Base-by-base conservation (phyloP, 768 basidiomycete genomes). In the Collybia mongolica region DNA sequence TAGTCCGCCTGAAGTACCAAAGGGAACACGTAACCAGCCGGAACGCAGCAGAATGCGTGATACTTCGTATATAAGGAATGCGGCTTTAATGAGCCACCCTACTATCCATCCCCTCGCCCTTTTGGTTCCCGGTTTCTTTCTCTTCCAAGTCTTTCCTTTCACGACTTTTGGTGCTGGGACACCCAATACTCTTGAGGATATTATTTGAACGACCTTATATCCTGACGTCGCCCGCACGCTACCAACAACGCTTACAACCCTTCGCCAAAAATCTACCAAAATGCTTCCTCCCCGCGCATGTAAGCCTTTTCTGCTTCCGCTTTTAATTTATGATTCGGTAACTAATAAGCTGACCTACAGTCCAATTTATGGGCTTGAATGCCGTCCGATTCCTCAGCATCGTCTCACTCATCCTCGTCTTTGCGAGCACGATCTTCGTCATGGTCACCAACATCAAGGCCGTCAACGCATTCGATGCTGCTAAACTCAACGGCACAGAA, bases 401-500 rank as follows among this genome's bases (percentile, higher is more conserved):
- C 63, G 67, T 94, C 56, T 79, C 83, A 15, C 79, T 96, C 49
- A 69, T 92, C 22, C 82, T 95, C 43, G 89, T 93, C 6, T 88
- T 96, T 57, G 72, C 88, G 11, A 88, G 81, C 65, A 89, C 79
- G 49, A 82, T 90, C 59, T 61, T 88, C 55, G 82, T 83, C 51
- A 74, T 91, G 70, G 88, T 85, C 53, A 82, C 79, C 49, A 90
- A 92, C 60, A 71, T 92, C 65, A 74, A 86, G 57, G 88, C 80
- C 2, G 87, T 93, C 55, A 90, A 90, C 61, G 66, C 65, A 42
- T 88, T 88, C 64, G 57, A 75, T 64, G 65, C 72, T 56, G 51
- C 75, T 69, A 59, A 72, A 46, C 65, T 68, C 49, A 56, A 60
- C 26, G 48, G 62, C 14, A 57, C 66, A 19, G 62, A 69, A 43